Base-by-base conservation (phyloP, 352 stramenopile species). In the Phytophthora foliorum region DNA sequence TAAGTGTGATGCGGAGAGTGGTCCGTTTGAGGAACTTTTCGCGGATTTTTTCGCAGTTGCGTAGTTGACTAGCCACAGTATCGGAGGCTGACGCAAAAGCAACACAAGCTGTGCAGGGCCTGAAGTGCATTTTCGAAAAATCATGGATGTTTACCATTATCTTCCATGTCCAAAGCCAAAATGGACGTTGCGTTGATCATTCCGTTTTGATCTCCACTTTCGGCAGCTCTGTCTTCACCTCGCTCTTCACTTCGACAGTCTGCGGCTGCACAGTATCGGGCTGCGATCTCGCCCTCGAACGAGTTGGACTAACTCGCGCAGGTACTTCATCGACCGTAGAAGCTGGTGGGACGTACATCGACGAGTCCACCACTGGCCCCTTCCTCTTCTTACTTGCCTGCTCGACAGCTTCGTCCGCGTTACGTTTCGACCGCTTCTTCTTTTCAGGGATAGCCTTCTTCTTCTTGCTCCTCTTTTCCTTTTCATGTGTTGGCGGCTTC, bases 331-430 rank as follows among this genome's bases (percentile, higher is more conserved):
- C 51, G 13, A 3, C 27, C 24, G 36, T 25, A 31, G 67, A 64
- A 39, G 27, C 45, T 51, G 44, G 56, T 25, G 61, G 67, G 2
- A 51, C 51, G 16, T 64, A 75, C 54, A 52, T 31, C 6, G 68
- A 75, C 29, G 46, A 34, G 24, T 72, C 56, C 27, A 72, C 62
- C 11, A 17, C 56, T 1, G 52, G 52, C 9, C 44, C 55, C 45
- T 63, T 75, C 32, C 51, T 66, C 44, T 68, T 75, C 51, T 72
- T 68, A 9, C 49, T 61, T 3, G 51, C 41, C 52, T 42, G 51
- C 4, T 49, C 36, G 3, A 21, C 10, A 24, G 16, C 36, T 16
- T 2, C 29, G 4, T 60, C 60, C 31, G 29, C 53, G 42, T 69
- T 64, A 14, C 59, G 59, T 22, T 67, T 69, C 16, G 24, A 21